These are phyloP conservation scores for Mortierella sp. DNA, from an alignment of 371 early-diverging fungal genomes.

Conservation along the genomic window DNA sequence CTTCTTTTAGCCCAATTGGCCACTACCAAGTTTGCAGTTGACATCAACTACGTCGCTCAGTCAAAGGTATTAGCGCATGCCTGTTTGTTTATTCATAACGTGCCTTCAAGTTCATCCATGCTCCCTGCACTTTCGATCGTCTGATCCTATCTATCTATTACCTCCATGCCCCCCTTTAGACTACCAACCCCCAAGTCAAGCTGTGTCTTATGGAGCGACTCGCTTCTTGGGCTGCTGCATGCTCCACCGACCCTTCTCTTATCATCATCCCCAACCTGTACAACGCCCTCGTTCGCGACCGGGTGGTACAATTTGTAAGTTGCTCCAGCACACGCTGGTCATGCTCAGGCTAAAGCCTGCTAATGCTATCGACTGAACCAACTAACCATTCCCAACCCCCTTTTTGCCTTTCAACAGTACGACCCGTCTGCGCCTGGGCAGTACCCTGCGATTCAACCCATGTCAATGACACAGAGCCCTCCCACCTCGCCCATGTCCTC, in stretches of 20 bases:
- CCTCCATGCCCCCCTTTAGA: background rate
- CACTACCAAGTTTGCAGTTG: conserved; percentile 25
- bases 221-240: conserved; percentile 18
- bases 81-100: background rate
- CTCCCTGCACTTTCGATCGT: background rate
- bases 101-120: background rate
- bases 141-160: background rate
- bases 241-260: conserved; percentile 30
- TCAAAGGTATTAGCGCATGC: conserved; percentile 18
- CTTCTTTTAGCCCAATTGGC: conserved; percentile 16
- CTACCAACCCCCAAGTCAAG: conserved; percentile 18
- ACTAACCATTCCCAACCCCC: too few species aligned
- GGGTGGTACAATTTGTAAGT: background rate
- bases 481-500: background rate
- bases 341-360: background rate
- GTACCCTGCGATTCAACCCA: background rate
- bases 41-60: background rate
- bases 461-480: too few species aligned
- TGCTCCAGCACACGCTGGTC: background rate
- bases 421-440: background rate
- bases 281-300: background rate
- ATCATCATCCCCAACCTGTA: conserved; percentile 26
- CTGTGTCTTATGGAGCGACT: conserved; percentile 31
- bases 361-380: background rate
- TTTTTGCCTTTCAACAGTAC: background rate